Conservation (phyloP, 441 rosid genomes). For the Caryocar brasiliense region DNA sequence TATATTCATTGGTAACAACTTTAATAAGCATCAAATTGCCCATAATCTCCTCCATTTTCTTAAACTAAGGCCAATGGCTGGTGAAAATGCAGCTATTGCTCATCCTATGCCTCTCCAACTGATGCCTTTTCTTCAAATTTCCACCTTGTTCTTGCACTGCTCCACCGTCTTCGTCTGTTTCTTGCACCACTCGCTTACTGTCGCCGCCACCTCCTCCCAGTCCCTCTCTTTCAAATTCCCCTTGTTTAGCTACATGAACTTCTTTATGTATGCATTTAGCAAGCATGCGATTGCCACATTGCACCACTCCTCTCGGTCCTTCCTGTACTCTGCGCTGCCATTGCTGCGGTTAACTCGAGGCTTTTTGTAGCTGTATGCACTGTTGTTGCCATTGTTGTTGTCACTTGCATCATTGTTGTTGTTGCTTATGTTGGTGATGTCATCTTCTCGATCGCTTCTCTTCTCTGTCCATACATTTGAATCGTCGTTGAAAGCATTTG, state of each 20-base stretch:
- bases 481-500: constrained; percentile 24
- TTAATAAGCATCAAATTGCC: constrained; percentile 39
- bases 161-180: constrained; percentile 72
- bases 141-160: constrained; percentile 94
- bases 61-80: constrained; percentile 94
- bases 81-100: constrained; percentile 38
- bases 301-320: constrained; percentile 94
- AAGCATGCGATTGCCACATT: constrained; percentile 70
- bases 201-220: constrained; percentile 87
- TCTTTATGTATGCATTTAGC: constrained; percentile 61
- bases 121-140: constrained; percentile 81
- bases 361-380: constrained; percentile 32
- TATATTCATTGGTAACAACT: constrained; percentile 40
- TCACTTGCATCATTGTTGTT: neutral
- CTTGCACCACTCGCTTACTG: constrained; percentile 59
- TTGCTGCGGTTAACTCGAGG: no score
- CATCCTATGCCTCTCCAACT: constrained; percentile 74
- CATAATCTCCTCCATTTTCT: constrained; percentile 77
- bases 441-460: constrained; percentile 40
- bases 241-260: constrained; percentile 61
- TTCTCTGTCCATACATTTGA: constrained; percentile 34
- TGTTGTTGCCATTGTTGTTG: neutral
- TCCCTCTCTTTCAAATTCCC: constrained; percentile 89
- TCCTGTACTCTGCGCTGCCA: no score
- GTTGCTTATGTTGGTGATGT: no score